Evolutionary conservation across 495 filamentous ascomycete species (phyloP).

Genomic region (Xylaria grammica): DNA sequence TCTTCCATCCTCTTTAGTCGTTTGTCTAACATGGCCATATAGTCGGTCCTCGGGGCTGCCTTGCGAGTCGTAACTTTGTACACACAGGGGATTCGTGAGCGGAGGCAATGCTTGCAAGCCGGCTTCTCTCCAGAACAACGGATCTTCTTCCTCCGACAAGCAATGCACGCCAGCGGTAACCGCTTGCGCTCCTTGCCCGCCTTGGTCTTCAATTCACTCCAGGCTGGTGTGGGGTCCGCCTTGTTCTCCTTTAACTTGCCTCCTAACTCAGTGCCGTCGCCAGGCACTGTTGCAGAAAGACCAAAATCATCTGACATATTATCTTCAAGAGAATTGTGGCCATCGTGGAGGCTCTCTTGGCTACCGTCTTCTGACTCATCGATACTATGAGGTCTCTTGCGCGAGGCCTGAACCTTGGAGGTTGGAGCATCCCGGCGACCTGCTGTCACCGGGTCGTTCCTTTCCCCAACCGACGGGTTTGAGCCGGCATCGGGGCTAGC

Average conservation of each 20-base stretch:
- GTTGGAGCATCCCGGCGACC: constrained; percentile 30
- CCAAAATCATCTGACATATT: constrained; percentile 60
- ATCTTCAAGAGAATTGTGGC: constrained; percentile 52
- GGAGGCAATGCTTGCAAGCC: constrained; percentile 93
- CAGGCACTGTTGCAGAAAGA: constrained; percentile 46
- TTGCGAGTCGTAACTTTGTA: constrained; percentile 97
- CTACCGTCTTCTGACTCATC: constrained; percentile 55
- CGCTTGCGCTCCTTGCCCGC: constrained; percentile 96
- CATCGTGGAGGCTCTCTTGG: constrained; percentile 51
- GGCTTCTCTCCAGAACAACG: constrained; percentile 97
- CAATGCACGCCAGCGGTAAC: constrained; percentile 92
- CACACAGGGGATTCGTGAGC: constrained; percentile 94
- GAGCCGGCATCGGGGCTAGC: constrained; percentile 40
- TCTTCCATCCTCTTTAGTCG: constrained; percentile 95
- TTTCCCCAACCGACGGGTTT: constrained; percentile 46
- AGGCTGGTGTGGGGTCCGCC: constrained; percentile 68
- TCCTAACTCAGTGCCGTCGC: constrained; percentile 57
- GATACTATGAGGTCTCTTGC: constrained; percentile 40
- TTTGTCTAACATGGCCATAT: constrained; percentile 99
- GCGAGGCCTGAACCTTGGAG: constrained; percentile 26
- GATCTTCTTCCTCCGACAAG: constrained; percentile 96
- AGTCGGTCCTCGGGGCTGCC: constrained; percentile 94
- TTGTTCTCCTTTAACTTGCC: constrained; percentile 61
- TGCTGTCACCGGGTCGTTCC: constrained; percentile 44
- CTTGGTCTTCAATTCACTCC: constrained; percentile 97